Base-by-base conservation (phyloP, 2,329 filamentous ascomycete species). In the Arthroderma sp. region DNA sequence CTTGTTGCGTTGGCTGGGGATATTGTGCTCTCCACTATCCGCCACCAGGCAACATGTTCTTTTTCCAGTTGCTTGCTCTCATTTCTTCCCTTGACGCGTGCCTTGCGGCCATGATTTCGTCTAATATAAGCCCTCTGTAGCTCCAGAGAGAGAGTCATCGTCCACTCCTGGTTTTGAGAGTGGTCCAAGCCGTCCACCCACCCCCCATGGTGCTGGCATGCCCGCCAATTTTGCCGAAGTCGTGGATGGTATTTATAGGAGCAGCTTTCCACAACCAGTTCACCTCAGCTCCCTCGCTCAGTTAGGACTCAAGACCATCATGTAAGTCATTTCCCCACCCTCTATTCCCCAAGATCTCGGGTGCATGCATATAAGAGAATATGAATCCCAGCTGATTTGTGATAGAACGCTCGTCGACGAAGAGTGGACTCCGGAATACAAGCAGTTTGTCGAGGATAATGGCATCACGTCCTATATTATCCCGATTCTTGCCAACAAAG, bases 401-500 rank as follows among this genome's bases (percentile, higher is more conserved):
- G 7, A 31, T 43, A 80, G 76, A 28, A 81, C 79, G 1, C 65
- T 83, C 30, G 79, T 83, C 39, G 72, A 75, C 38, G 80, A 78
- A 50, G 77, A 81, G 4, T 59, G 53, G 42, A 64, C 71, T 2
- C 57, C 65, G n/a, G 63, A 65, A 10, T 74, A 77, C 53, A 51
- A 59, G 30, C 53, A 60, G 2, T 94, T 91, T 58, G 75, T 93
- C 53, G 59, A 69, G 33, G 61, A 67, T 4, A 77, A 82, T 52
- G 72, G 71, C 49, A 89, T 94, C 56, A 72, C 72, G 38, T 85
- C 93, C 54, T 69, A 79, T 51, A 71, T 84, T 36, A 81, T 94
- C 56, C 75, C 81, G 52, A 83, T 95, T 70, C 77, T 80, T 49
- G 83, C 87, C n/a, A 94, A 93, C 52, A 94, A 95, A 63, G 87